Conservation (phyloP, 2,329 filamentous ascomycete species). For the Ophiostoma perfectum region DNA sequence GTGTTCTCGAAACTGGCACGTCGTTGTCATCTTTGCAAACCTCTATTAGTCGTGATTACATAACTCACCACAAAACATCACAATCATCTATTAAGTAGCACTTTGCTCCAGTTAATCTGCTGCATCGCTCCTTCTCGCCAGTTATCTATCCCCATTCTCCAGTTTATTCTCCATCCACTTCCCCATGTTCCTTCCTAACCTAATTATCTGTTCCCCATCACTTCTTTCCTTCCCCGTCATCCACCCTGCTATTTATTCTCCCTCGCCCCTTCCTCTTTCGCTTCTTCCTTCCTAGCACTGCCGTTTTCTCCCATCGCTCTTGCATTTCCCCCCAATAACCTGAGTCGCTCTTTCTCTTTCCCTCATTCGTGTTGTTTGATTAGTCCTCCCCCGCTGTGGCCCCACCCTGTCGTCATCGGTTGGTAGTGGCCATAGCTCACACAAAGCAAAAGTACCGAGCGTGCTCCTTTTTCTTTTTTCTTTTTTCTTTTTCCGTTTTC, state of each 20-base stretch:
- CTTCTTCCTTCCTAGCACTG: background rate
- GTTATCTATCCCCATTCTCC: too few relatives aligned
- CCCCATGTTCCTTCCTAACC: background rate
- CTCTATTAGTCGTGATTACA: too few relatives aligned
- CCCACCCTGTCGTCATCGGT: conserved; percentile 13
- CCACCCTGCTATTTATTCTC: background rate
- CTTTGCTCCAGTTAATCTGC: too few relatives aligned
- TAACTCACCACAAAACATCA: too few relatives aligned
- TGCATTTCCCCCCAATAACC: too few relatives aligned
- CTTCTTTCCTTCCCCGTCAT: too few relatives aligned
- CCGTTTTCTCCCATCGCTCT: background rate
- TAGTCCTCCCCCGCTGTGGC: background rate
- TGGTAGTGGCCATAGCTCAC: background rate
- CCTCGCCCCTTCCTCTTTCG: background rate
- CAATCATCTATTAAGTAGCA: too few relatives aligned
- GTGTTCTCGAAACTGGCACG: too few relatives aligned
- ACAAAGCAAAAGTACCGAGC: background rate
- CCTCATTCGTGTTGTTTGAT: background rate
- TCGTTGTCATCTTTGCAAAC: too few relatives aligned
- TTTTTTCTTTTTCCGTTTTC: background rate
- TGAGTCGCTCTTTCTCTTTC: background rate
- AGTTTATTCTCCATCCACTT: background rate
- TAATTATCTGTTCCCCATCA: too few relatives aligned
- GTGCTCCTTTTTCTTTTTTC: background rate
- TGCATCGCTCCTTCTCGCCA: too few relatives aligned